Evolutionary conservation across 2,329 filamentous ascomycete genomes (phyloP).

Genomic region (Pseudonectria buxi): DNA sequence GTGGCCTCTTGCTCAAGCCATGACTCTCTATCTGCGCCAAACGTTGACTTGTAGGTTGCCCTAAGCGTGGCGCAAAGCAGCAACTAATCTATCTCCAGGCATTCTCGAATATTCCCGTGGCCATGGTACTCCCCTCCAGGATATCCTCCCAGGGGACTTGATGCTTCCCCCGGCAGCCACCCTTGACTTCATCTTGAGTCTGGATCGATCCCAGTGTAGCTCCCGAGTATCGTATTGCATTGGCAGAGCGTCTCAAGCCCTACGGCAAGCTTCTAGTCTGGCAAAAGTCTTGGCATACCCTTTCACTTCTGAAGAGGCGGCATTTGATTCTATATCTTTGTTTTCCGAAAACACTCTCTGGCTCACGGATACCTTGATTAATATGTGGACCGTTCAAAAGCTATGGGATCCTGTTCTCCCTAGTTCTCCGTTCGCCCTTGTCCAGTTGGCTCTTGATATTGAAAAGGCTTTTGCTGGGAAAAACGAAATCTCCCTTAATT

Average conservation of each 20-base stretch:
- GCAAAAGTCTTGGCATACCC: slow-evolving; percentile 37
- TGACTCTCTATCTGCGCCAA: slow-evolving; percentile 42
- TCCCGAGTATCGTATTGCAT: slow-evolving; percentile 35
- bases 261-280: slow-evolving; percentile 40
- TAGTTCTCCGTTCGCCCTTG: slow-evolving; percentile 26
- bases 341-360: slow-evolving; percentile 38
- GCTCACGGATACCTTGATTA: slow-evolving; percentile 43
- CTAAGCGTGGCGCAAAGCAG: background rate
- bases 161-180: slow-evolving; percentile 34
- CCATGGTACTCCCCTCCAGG: slow-evolving; percentile 17
- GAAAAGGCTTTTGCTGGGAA: slow-evolving; percentile 15
- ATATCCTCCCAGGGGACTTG: slow-evolving; percentile 22
- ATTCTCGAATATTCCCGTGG: slow-evolving; percentile 30
- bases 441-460: slow-evolving; percentile 33
- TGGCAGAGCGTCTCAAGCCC: slow-evolving; percentile 33
- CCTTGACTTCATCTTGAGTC: slow-evolving; percentile 29
- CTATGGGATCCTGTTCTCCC: slow-evolving; percentile 28
- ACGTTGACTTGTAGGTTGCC: slow-evolving; percentile 35
- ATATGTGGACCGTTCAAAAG: slow-evolving; percentile 34
- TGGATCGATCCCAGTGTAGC: slow-evolving; percentile 13
- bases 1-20: slow-evolving; percentile 41
- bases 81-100: slow-evolving; percentile 20
- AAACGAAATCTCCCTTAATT: slow-evolving; percentile 7
- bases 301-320: slow-evolving; percentile 27
- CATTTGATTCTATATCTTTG: slow-evolving; percentile 25